A percentile compares a stretch with the other conserved stretches of the same genome.
Conservation (phyloP, 2,329 filamentous ascomycete species). For the Akanthomyces muscarius region DNA sequence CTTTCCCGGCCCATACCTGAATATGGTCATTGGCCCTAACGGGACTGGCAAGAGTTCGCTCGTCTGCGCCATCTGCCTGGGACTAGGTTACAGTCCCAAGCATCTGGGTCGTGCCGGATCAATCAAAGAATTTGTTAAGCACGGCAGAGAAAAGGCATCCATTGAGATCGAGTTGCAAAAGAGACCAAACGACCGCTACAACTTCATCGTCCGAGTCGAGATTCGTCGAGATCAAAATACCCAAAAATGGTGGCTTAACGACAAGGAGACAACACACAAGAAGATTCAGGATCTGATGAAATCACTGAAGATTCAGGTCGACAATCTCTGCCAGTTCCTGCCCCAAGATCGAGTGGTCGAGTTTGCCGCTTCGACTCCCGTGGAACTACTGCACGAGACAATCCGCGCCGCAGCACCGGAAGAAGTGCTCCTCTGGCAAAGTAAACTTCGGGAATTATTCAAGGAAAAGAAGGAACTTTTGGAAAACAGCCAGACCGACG, state of each 20-base stretch:
- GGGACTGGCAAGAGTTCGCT: conserved; percentile 96
- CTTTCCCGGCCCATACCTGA: conserved; percentile 83
- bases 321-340: conserved; percentile 95
- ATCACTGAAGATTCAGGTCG: conserved; percentile 83
- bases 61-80: conserved; percentile 93
- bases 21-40: conserved; percentile 99
- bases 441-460: conserved; percentile 66
- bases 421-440: conserved; percentile 76
- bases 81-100: conserved; percentile 77
- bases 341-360: conserved; percentile 95
- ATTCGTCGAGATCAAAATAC: conserved; percentile 82
- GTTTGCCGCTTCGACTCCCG: conserved; percentile 77
- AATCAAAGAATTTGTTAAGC: conserved; percentile 87
- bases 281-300: conserved; percentile 64
- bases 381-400: conserved; percentile 80
- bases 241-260: conserved; percentile 74
- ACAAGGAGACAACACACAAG: conserved; percentile 57
- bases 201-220: conserved; percentile 69
- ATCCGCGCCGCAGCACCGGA: conserved; percentile 81
- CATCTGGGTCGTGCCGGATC: conserved; percentile 82
- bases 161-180: conserved; percentile 90
- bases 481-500: conserved; percentile 52
- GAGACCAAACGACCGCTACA: conserved; percentile 53
- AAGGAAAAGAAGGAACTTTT: conserved; percentile 62
- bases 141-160: conserved; percentile 69